These are phyloP conservation scores for Plantago ovata DNA, from an alignment of 257 asterid genomes.

Conservation along the genomic window DNA sequence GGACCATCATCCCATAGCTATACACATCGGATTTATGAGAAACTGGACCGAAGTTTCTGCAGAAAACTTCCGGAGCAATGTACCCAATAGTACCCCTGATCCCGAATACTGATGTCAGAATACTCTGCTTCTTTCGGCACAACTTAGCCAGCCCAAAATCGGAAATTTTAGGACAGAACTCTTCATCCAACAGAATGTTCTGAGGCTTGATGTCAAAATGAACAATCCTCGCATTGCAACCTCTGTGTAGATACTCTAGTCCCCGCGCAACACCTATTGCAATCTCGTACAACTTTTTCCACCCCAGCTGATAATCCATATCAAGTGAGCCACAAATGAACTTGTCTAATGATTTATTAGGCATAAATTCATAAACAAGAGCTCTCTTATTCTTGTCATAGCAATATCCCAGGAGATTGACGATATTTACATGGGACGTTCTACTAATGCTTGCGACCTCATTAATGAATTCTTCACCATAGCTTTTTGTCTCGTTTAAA, in stretches of 20 bases:
- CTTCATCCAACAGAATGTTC: conserved; percentile 45
- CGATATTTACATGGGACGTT: conserved; percentile 39
- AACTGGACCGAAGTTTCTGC: conserved; percentile 34
- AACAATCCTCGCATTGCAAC: conserved; percentile 46
- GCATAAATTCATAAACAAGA: conserved; percentile 49
- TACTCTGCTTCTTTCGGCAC: too few relatives aligned
- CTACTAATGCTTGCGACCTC: conserved; percentile 46
- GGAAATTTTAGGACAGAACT: conserved; percentile 2
- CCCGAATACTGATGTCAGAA: too few relatives aligned
- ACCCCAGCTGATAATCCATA: conserved; percentile 21
- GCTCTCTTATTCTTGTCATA: conserved; percentile 25
- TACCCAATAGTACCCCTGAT: too few relatives aligned
- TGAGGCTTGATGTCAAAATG: conserved; percentile 84
- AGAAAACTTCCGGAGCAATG: conserved; percentile 63
- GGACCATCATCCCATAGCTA: conserved; percentile 58
- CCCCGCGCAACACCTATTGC: conserved; percentile 61
- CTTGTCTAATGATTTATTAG: conserved; percentile 47
- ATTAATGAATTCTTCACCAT: conserved; percentile 50
- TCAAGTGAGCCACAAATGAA: conserved; percentile 43
- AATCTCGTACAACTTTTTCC: conserved; percentile 44
- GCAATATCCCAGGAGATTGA: conserved; percentile 42
- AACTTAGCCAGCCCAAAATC: too few relatives aligned
- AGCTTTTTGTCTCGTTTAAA: conserved; percentile 43
- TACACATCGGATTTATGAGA: conserved; percentile 58
- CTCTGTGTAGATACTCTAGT: conserved; percentile 54